Conservation (phyloP, 1,284 basidiomycete species). For the Ganoderma lingzhi region DNA sequence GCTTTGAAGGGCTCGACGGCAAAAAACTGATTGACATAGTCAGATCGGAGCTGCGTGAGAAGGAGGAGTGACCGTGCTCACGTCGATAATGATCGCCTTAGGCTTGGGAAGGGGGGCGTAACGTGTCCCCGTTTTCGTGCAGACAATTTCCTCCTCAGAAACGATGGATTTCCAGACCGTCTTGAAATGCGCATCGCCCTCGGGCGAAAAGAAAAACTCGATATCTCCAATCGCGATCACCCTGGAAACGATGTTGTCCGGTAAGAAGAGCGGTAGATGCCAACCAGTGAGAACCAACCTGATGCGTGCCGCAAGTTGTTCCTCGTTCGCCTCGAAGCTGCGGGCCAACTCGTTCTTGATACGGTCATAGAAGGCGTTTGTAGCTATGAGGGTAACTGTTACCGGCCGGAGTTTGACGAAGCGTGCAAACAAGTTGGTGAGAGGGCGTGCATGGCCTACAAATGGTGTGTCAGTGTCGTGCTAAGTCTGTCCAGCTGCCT, state of each 20-base stretch:
- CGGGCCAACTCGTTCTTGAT: constrained; percentile 33
- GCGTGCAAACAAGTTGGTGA: constrained; percentile 30
- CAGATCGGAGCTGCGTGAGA: background rate
- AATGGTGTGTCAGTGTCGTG: background rate
- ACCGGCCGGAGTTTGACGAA: constrained; percentile 30
- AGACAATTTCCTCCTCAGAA: constrained; percentile 9
- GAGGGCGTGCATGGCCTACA: constrained; percentile 36
- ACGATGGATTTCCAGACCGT: constrained; percentile 11
- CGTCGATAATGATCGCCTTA: constrained; percentile 12
- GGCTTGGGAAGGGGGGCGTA: constrained; percentile 4
- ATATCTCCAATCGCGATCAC: constrained; percentile 15
- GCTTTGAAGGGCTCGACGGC: constrained; percentile 13
- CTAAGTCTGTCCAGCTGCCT: background rate
- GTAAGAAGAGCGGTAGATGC: background rate
- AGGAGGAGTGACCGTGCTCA: background rate
- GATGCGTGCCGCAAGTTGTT: constrained; percentile 17
- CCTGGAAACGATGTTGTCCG: constrained; percentile 11
- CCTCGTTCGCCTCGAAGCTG: constrained; percentile 27
- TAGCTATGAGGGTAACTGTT: constrained; percentile 33
- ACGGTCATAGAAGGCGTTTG: constrained; percentile 22
- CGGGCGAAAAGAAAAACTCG: background rate
- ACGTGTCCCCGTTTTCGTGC: constrained; percentile 15
- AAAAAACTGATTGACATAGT: constrained; percentile 24
- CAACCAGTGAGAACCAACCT: constrained; percentile 12
- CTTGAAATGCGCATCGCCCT: constrained; percentile 5